Conservation (phyloP, 805 yeast species). For the Saccharomycopsis sp. region DNA sequence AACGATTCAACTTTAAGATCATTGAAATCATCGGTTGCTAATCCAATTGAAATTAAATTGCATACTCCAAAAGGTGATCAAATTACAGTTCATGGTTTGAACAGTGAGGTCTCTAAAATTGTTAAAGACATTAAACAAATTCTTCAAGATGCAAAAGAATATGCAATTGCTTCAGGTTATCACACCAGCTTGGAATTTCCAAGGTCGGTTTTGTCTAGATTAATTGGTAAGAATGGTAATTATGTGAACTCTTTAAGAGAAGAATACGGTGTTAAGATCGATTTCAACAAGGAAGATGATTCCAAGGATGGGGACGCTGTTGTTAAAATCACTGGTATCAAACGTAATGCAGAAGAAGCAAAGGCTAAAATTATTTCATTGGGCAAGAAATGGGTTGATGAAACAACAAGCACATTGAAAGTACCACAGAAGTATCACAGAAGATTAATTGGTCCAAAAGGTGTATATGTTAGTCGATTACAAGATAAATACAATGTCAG, state of each 20-base stretch:
- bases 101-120: conserved; percentile 51
- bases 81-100: conserved; percentile 64
- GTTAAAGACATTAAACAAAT: conserved; percentile 45
- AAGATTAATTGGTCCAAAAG: conserved; percentile 75
- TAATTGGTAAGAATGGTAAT: conserved; percentile 87
- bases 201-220: conserved; percentile 56
- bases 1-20: conserved; percentile 47
- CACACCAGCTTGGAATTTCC: conserved; percentile 55
- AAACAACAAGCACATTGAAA: conserved; percentile 52
- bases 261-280: conserved; percentile 69
- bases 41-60: conserved; percentile 40
- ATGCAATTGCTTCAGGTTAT: conserved; percentile 39
- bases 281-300: conserved; percentile 53
- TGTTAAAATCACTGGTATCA: conserved; percentile 67
- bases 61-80: conserved; percentile 44
- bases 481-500: conserved; percentile 81
- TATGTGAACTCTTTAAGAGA: conserved; percentile 61
- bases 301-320: conserved; percentile 33
- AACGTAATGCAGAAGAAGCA: conserved; percentile 71
- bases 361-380: conserved; percentile 48
- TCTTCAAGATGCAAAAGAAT: conserved; percentile 48
- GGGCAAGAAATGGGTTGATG: conserved; percentile 78
- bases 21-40: conserved; percentile 31
- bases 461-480: conserved; percentile 73
- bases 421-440: conserved; percentile 78